Conservation (phyloP, 805 yeast genomes). For the Metschnikowia drakensbergensis region DNA sequence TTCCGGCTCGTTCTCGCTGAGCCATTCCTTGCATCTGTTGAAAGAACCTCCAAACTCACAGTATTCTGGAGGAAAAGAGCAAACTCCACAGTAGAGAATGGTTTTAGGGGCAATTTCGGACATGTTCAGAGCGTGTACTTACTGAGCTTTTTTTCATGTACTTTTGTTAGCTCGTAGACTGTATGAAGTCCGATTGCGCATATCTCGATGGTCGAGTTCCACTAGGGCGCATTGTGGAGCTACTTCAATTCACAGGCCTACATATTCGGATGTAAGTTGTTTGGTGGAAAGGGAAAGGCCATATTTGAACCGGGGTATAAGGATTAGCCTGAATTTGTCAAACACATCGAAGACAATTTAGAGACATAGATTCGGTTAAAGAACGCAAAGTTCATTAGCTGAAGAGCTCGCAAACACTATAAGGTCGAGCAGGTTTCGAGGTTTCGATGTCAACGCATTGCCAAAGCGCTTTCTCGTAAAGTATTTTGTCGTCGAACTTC, state of each 20-base stretch:
- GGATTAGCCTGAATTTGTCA: no score
- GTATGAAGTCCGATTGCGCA: conserved; percentile 4
- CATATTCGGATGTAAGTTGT: neutral
- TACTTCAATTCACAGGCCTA: neutral
- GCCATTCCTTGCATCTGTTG: conserved; percentile 83
- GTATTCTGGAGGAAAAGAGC: conserved; percentile 83
- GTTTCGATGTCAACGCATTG: conserved; percentile 63
- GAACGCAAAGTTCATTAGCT: neutral
- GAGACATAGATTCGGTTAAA: neutral
- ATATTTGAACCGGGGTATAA: neutral
- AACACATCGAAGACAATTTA: no score
- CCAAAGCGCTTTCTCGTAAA: conserved; percentile 52
- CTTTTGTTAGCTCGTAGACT: conserved; percentile 1
- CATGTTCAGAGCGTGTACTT: conserved; percentile 16
- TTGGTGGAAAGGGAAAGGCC: neutral
- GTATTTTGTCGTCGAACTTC: conserved; percentile 46
- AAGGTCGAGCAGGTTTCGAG: conserved; percentile 49
- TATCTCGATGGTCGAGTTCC: neutral
- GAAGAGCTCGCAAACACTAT: conserved; percentile 10
- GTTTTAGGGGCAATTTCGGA: conserved; percentile 28
- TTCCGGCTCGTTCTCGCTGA: conserved; percentile 54
- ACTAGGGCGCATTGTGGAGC: neutral
- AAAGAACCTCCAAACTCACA: conserved; percentile 87
- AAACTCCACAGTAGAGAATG: conserved; percentile 70
- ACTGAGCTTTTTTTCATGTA: neutral